A percentile compares a stretch with the other conserved stretches of the same genome.
Evolutionary conservation across 2,329 filamentous ascomycete genomes (phyloP).

Genomic region (Penicillium sp.): DNA sequence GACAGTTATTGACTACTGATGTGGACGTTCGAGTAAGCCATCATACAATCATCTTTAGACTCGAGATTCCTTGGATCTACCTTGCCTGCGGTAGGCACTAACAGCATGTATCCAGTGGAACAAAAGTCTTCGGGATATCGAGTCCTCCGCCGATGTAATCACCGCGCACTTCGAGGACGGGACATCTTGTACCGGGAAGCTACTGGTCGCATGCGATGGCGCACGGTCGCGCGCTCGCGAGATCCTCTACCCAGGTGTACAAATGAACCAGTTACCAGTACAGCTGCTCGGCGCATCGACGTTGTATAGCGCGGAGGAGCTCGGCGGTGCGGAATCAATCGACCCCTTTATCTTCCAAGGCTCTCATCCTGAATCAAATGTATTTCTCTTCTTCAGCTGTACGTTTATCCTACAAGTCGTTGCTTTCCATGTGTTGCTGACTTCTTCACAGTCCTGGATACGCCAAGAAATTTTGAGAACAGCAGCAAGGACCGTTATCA

Average conservation of each 20-base stretch:
- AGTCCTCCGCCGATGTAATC: conserved; percentile 37
- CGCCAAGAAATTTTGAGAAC: conserved; percentile 45
- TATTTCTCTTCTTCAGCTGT: conserved; percentile 56
- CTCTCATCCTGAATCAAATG: conserved; percentile 51
- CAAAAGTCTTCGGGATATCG: conserved; percentile 38
- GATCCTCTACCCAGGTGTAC: conserved; percentile 25
- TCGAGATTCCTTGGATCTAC: neutral
- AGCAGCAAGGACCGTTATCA: conserved; percentile 41
- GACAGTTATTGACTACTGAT: conserved; percentile 47
- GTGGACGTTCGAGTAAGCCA: conserved; percentile 48
- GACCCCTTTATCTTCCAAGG: conserved; percentile 59
- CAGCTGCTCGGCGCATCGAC: conserved; percentile 51
- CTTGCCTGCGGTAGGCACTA: neutral
- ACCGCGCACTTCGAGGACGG: conserved; percentile 51
- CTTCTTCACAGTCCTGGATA: conserved; percentile 47
- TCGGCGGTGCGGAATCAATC: conserved; percentile 46
- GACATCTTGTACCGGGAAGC: conserved; percentile 40
- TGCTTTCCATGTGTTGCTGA: neutral
- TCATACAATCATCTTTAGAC: neutral
- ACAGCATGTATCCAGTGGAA: conserved; percentile 33
- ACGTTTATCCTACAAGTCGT: conserved; percentile 13
- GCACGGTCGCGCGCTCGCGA: conserved; percentile 47
- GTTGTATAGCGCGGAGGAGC: conserved; percentile 43
- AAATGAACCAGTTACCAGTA: conserved; percentile 48
- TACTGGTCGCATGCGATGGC: conserved; percentile 56